These are phyloP conservation scores for Pseudocercospora fuligena DNA, from an alignment of 2,329 filamentous ascomycete species.

Conservation along the genomic window DNA sequence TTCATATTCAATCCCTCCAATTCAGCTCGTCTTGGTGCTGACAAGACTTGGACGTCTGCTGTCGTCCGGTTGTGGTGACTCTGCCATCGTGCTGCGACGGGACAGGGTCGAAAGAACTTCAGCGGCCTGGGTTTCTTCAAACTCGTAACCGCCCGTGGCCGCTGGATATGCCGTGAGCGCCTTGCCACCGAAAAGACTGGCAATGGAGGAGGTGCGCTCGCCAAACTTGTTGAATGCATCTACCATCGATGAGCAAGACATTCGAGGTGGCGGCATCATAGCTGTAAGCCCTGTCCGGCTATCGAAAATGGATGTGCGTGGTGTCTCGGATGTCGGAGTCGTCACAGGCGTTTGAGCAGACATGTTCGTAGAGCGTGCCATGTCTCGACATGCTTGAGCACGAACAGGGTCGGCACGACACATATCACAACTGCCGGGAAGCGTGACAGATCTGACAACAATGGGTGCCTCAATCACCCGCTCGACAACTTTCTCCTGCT, in stretches of 20 bases:
- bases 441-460: constrained; percentile 15
- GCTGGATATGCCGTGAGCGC: constrained; percentile 28
- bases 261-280: constrained; percentile 24
- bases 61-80: constrained; percentile 12
- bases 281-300: constrained; percentile 15
- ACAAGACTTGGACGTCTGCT: not conserved
- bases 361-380: constrained; percentile 25
- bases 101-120: constrained; percentile 26
- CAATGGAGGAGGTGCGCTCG: constrained; percentile 29
- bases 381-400: constrained; percentile 34
- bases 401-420: constrained; percentile 36
- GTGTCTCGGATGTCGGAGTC: constrained; percentile 5
- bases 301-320: constrained; percentile 1
- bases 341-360: constrained; percentile 9
- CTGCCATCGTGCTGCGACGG: constrained; percentile 23
- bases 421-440: constrained; percentile 37
- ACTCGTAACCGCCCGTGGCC: constrained; percentile 25
- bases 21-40: not conserved
- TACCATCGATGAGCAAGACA: constrained; percentile 30
- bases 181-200: constrained; percentile 28
- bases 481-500: constrained; percentile 23
- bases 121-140: constrained; percentile 30
- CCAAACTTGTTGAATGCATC: constrained; percentile 32
- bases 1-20: not conserved
- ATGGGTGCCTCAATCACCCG: constrained; percentile 18